Percentiles rank a stretch among this genome's conserved stretches.
Evolutionary conservation across 2,329 filamentous ascomycete species (phyloP).

Genomic region (Penicillium aurantiogriseum): DNA sequence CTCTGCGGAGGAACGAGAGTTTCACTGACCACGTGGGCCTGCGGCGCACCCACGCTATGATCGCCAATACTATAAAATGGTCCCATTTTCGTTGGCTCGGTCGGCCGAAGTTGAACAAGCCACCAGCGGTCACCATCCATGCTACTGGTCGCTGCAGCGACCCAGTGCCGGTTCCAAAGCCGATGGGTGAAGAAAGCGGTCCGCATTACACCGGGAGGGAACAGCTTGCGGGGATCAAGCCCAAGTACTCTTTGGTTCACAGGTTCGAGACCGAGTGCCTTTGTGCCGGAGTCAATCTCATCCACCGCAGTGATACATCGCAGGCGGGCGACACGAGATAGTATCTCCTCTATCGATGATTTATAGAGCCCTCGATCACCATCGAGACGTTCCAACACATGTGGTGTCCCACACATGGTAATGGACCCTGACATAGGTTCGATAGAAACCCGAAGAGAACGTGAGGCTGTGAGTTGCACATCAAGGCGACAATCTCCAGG

Average conservation of each 20-base stretch:
- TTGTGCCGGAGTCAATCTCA: slow-evolving; percentile 39
- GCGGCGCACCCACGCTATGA: slow-evolving; percentile 20
- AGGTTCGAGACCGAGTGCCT: slow-evolving; percentile 39
- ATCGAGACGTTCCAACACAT: slow-evolving; percentile 59
- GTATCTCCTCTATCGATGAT: slow-evolving; percentile 45
- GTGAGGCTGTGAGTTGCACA: slow-evolving; percentile 66
- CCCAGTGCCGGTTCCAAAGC: slow-evolving; percentile 66
- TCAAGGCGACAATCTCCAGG: slow-evolving; percentile 66
- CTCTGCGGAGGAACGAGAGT: slow-evolving; percentile 24
- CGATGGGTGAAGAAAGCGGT: slow-evolving; percentile 59
- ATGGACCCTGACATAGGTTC: slow-evolving; percentile 78
- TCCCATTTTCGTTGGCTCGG: slow-evolving; percentile 13
- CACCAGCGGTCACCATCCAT: slow-evolving; percentile 76
- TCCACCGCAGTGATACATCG: slow-evolving; percentile 42
- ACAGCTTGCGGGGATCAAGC: slow-evolving; percentile 56
- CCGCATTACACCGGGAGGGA: slow-evolving; percentile 63
- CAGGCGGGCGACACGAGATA: slow-evolving; percentile 38
- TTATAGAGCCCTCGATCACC: slow-evolving; percentile 59
- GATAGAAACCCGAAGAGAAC: slow-evolving; percentile 62
- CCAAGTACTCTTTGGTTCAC: slow-evolving; percentile 38
- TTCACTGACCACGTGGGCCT: slow-evolving; percentile 32
- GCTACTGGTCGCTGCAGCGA: slow-evolving; percentile 68
- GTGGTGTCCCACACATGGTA: slow-evolving; percentile 65
- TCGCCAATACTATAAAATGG: slow-evolving; percentile 11
- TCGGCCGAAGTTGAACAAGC: slow-evolving; percentile 52